Evolutionary conservation across 768 basidiomycete genomes (phyloP), one percentile per base, ranked within the genome.

Genomic region (Lyophyllum atratum): DNA sequence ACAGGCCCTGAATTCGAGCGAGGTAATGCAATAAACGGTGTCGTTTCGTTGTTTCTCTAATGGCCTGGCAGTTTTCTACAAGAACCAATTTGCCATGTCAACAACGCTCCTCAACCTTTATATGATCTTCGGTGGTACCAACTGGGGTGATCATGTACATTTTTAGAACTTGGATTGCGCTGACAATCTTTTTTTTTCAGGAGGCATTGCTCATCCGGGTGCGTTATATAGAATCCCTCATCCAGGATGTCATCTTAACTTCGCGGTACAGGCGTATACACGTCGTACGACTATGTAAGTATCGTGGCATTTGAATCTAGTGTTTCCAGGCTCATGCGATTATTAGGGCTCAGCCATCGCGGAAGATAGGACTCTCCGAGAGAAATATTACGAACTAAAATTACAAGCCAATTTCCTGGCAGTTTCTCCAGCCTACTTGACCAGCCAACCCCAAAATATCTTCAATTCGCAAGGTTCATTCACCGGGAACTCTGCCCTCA

Each of bases 371-470:
- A 78, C 79, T 2, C 71, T 82, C 22, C 75, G 81, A 24, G 81
- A 83, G 59, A 83, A 83, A 60, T 81, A 76, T 64, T 81, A 82
- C 50, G 81, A 83, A 56, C 66, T 81, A 49, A 83, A 83, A 62
- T 63, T 81, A 17, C 79, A 81, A 63, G 77, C 80, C 33, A 76
- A 78, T 63, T 82, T 82, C 70, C 68, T 81, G 45, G 74, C 75
- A 2, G 81, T 78, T 29, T 80, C 79, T 42, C 80, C 80, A 5
- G 79, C 81, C 5, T 83, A 76, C 64, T 70, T 80, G 22, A 83
- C 81, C 6, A 76, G 73, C 5, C 71, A 74, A 24, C 79, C 80
- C 1, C 72, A 71, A 59, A 82, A 81, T 54, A 69, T 77, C 33
- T 54, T 64, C 54, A 68, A 64, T 19, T 72, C 74, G 10, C 76